Evolutionary conservation across 2,329 filamentous ascomycete genomes (phyloP).

Genomic region (Apiospora hydei): DNA sequence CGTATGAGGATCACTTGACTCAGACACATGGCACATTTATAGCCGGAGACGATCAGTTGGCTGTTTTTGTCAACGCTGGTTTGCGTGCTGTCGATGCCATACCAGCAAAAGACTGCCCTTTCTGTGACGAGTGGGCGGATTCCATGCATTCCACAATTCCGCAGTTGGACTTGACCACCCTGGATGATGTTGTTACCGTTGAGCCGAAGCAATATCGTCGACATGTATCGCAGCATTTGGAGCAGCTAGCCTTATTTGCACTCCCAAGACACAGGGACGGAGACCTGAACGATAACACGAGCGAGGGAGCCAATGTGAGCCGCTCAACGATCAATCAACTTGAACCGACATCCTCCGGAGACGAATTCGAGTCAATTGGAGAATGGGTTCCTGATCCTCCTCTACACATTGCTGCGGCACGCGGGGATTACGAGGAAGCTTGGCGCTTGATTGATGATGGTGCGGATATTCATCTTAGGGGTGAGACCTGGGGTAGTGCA

Average conservation of each 20-base stretch:
- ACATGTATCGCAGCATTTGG: background rate
- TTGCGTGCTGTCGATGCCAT: background rate
- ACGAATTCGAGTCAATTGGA: background rate
- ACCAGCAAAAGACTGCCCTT: background rate
- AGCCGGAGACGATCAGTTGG: background rate
- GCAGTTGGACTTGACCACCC: background rate
- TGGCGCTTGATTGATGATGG: conserved; percentile 5
- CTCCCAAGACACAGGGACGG: background rate
- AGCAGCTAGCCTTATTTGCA: conserved; percentile 3
- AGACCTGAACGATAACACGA: background rate
- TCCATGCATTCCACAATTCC: background rate
- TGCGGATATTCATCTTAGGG: background rate
- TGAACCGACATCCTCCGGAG: background rate
- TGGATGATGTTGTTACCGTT: background rate
- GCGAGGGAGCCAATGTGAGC: conserved; percentile 2
- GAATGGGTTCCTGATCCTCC: conserved; percentile 11
- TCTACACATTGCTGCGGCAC: background rate
- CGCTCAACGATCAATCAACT: background rate
- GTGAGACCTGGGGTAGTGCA: background rate
- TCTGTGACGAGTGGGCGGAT: background rate
- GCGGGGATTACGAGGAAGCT: background rate
- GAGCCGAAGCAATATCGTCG: conserved; percentile 9
- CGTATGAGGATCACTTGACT: background rate
- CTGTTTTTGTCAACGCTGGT: background rate
- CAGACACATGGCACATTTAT: background rate